Conservation (phyloP, 441 rosid species). For the Mallotus repandus region DNA sequence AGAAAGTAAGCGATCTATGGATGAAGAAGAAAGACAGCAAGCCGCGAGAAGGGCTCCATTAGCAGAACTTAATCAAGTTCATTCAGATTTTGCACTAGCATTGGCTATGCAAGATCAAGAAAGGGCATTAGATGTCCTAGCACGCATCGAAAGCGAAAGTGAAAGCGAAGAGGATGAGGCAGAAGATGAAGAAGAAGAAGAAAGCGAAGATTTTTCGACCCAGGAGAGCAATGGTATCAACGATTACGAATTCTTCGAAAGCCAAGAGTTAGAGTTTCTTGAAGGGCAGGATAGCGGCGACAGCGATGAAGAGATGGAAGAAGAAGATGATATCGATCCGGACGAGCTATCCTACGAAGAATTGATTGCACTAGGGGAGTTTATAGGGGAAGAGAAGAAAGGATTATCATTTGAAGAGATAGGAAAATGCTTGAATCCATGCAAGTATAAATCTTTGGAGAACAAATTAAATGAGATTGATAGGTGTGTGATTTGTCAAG, state of each 20-base stretch:
- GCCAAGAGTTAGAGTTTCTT: slow-evolving; percentile 35
- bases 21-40: slow-evolving; percentile 38
- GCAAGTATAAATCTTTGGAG: slow-evolving; percentile 22
- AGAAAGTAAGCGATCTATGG: slow-evolving; percentile 23
- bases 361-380: slow-evolving; percentile 64
- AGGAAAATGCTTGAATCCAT: slow-evolving; percentile 35
- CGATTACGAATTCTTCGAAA: slow-evolving; percentile 46
- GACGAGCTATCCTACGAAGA: slow-evolving; percentile 76
- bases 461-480: slow-evolving; percentile 38
- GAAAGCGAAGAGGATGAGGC: slow-evolving; percentile 26
- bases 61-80: slow-evolving; percentile 40
- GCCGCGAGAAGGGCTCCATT: slow-evolving; percentile 37
- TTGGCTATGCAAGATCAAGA: slow-evolving; percentile 47
- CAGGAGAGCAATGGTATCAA: slow-evolving; percentile 22
- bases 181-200: slow-evolving; percentile 15
- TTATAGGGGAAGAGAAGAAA: slow-evolving; percentile 60
- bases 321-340: slow-evolving; percentile 61
- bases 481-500: slow-evolving; percentile 74
- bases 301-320: slow-evolving; percentile 33
- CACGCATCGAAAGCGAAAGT: slow-evolving; percentile 39
- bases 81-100: slow-evolving; percentile 52
- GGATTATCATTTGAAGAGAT: slow-evolving; percentile 49
- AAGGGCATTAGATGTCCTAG: slow-evolving; percentile 23
- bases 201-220: slow-evolving; percentile 7
- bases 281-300: slow-evolving; percentile 49